Evolutionary conservation across 2,329 filamentous ascomycete genomes (phyloP).

Genomic region (Huntiella abstrusa): DNA sequence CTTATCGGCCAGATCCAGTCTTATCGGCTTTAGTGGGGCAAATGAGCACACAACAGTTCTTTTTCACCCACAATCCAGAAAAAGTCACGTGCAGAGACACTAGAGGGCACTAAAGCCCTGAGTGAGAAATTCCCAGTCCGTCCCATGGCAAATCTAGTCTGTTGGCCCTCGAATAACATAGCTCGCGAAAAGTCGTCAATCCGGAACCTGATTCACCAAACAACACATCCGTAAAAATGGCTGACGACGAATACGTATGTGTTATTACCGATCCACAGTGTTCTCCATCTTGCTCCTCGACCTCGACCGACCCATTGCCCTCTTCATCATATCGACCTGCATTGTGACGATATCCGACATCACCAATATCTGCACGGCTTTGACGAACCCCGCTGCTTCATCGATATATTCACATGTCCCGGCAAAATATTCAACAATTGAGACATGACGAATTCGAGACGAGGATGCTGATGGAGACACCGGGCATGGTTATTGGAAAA

Average conservation of each 20-base stretch:
- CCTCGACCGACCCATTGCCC: background rate
- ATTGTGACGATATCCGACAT: conserved; percentile 14
- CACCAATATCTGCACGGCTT: conserved; percentile 1
- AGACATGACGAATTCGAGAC: background rate
- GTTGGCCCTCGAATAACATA: conserved; percentile 11
- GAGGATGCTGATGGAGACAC: background rate
- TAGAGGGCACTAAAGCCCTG: conserved; percentile 12
- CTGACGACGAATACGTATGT: conserved; percentile 78
- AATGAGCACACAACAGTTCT: conserved; percentile 3
- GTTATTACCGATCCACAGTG: conserved; percentile 11
- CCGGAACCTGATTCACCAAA: conserved; percentile 11
- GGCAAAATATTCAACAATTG: background rate
- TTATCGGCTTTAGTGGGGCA: conserved; percentile 4
- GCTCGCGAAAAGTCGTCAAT: conserved; percentile 11
- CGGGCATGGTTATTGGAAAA: background rate
- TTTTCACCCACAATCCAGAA: conserved; percentile 10
- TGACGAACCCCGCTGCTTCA: too few species aligned
- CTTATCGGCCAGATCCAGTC: background rate
- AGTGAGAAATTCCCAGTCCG: conserved; percentile 10
- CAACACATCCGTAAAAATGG: conserved; percentile 44
- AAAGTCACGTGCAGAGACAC: conserved; percentile 10
- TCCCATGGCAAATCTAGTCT: conserved; percentile 9
- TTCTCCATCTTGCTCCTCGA: background rate
- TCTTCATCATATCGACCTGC: conserved; percentile 8
- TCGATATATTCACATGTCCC: too few species aligned